Conservation (phyloP, 164 flowering plant species). For the Sextonia rubra region DNA sequence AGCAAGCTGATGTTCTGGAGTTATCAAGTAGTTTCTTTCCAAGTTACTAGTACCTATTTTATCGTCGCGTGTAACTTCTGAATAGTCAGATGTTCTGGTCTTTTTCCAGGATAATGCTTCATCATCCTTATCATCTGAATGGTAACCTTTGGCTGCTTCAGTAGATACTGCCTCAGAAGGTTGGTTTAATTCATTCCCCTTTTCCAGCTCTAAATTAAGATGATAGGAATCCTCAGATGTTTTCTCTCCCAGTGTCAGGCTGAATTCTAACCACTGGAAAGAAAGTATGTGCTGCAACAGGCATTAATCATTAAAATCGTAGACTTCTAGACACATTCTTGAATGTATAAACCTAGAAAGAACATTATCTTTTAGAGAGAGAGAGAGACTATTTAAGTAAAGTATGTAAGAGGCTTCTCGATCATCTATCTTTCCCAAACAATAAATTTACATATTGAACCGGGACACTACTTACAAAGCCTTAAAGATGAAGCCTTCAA, state of each 20-base stretch:
- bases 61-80: conserved; percentile 14
- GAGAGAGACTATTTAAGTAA: too few relatives aligned
- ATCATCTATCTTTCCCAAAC: too few relatives aligned
- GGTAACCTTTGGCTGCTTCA: conserved; percentile 14
- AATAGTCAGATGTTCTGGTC: conserved; percentile 26
- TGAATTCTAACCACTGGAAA: conserved; percentile 90
- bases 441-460: too few relatives aligned
- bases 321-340: background rate
- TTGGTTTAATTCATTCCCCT: conserved; percentile 7
- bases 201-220: conserved; percentile 33
- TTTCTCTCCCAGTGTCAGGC: conserved; percentile 68
- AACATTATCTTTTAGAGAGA: too few relatives aligned
- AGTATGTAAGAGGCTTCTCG: too few relatives aligned
- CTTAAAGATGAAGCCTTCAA: too few relatives aligned
- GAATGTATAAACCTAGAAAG: too few relatives aligned
- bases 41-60: background rate
- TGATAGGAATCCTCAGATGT: conserved; percentile 52
- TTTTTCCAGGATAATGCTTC: conserved; percentile 29
- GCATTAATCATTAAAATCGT: background rate
- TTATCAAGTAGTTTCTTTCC: background rate
- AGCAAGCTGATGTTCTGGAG: background rate
- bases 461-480: too few relatives aligned
- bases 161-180: conserved; percentile 9
- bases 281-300: conserved; percentile 52
- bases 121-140: conserved; percentile 19